phyloP scores from a whole-genome alignment of 306 rosid genomes.

The Arachis stenosperma region DNA sequence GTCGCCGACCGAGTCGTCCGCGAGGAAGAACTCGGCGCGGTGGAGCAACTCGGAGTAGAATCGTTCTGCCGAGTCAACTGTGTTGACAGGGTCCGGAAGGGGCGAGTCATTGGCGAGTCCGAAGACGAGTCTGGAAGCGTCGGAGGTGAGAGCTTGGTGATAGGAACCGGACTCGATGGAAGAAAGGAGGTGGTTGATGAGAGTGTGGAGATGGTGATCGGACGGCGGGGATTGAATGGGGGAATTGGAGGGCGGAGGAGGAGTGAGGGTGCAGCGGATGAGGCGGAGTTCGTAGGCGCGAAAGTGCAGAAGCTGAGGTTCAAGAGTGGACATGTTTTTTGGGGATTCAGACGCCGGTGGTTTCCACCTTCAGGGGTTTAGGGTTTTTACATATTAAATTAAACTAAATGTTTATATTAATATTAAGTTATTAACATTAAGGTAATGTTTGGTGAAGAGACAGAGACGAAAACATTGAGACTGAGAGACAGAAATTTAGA shows the following conservation, averaged over 20 bases:
- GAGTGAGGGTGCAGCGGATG: conserved; percentile 64
- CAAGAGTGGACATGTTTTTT: conserved; percentile 16
- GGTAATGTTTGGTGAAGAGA: too few relatives aligned
- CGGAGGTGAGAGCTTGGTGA: conserved; percentile 58
- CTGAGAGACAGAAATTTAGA: too few relatives aligned
- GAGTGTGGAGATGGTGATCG: conserved; percentile 40
- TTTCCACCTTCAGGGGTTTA: conserved; percentile 45
- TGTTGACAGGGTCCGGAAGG: conserved; percentile 17
- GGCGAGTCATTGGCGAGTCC: conserved; percentile 40
- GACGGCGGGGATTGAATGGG: conserved; percentile 29
- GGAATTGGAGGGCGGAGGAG: conserved; percentile 37
- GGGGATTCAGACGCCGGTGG: neutral
- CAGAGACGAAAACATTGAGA: too few relatives aligned
- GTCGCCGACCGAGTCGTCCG: conserved; percentile 40
- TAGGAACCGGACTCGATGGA: conserved; percentile 69
- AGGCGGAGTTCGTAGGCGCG: conserved; percentile 80
- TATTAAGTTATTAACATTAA: too few relatives aligned
- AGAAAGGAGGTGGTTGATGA: conserved; percentile 51
- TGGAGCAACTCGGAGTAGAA: conserved; percentile 60
- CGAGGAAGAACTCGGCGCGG: conserved; percentile 62
- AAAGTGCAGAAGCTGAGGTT: conserved; percentile 33
- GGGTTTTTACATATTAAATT: conserved; percentile 8
- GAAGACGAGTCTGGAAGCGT: conserved; percentile 47
- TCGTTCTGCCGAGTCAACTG: conserved; percentile 55
- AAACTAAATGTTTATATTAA: too few relatives aligned